Evolutionary conservation across 306 rosid species (phyloP).

Genomic region (Citrullus amarus): DNA sequence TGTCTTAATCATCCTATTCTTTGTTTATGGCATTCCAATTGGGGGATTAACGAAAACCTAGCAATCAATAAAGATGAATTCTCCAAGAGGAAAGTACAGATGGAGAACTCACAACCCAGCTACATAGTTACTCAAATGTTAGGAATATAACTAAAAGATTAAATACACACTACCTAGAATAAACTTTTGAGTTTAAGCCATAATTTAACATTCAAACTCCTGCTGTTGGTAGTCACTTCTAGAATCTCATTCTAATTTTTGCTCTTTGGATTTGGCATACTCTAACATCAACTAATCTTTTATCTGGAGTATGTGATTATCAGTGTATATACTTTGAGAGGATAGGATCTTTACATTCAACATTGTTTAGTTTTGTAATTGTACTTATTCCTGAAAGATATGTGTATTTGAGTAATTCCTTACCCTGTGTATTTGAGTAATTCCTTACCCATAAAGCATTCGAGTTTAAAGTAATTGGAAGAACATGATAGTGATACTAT

Average conservation of each 20-base stretch:
- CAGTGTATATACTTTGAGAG: too few species aligned
- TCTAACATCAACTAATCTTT: too few species aligned
- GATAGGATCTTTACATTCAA: too few species aligned
- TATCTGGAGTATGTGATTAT: too few species aligned
- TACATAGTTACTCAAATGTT: neutral
- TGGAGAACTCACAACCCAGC: conserved; percentile 55
- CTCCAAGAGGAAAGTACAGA: conserved; percentile 38
- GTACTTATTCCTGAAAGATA: neutral
- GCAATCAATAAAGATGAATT: conserved; percentile 57
- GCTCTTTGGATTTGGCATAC: too few species aligned
- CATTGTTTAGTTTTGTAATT: too few species aligned
- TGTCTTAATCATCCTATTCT: conserved; percentile 42
- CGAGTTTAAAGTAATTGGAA: neutral
- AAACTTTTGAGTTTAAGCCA: neutral
- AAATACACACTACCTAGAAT: neutral
- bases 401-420: too few species aligned
- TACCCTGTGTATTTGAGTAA: neutral
- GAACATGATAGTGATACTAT: neutral
- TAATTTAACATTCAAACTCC: neutral
- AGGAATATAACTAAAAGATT: neutral
- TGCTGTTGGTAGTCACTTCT: neutral
- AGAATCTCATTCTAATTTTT: neutral
- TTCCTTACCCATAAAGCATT: neutral
- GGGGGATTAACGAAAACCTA: conserved; percentile 53
- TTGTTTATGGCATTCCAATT: conserved; percentile 45